Base-by-base conservation (phyloP, 1,284 basidiomycete genomes). In the Hemileia vastatrix region DNA sequence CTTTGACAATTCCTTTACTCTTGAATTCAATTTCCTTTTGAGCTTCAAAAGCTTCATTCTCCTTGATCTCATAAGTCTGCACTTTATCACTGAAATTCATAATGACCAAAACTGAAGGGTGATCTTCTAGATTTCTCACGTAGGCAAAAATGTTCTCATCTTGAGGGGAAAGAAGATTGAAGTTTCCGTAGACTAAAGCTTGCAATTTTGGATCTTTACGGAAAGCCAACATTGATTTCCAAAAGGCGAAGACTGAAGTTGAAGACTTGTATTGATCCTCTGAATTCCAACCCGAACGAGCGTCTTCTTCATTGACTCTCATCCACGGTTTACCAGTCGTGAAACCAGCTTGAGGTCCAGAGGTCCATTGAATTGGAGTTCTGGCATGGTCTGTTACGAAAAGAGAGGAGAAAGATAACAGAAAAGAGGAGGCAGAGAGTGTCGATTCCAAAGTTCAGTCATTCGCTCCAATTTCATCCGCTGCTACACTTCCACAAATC, bases 251-350 rank as follows among this genome's bases (percentile, higher is more conserved):
- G 2, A 86, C 82, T 66, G 82, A 84, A 11, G 77, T 64, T 0
- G 76, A 66, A 55, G 85, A 80, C 0, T 72, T 66, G 6, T 79
- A 55, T 72, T 86, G 82, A 3, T 72, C 75, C 1, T 74, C 78
- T 5, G 80, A 84, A 70, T 88, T 88, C 81, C 84, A 86, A 2
- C 75, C 68, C 15, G 64, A 66, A n/a, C n/a, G n/a, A n/a, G n/a
- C n/a, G 70, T 83, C 85, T 68, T 87, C 85, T 47, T 86, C 84
- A 68, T 86, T 84, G 6, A 86, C 82, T 11, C 84, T 78, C 85
- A 88, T 88, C 87, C 86, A 89, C 0, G 86, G 84, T 11, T 76
- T 79, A n/a, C n/a, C n/a, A 0, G 79, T 79, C 2, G 82, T 83
- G 74, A 88, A 88, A 0, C 87, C 86, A 0, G 79, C 84, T 62